Evolutionary conservation across 108 stramenopile genomes (phyloP).

Genomic region (Cyclotella baltica): DNA sequence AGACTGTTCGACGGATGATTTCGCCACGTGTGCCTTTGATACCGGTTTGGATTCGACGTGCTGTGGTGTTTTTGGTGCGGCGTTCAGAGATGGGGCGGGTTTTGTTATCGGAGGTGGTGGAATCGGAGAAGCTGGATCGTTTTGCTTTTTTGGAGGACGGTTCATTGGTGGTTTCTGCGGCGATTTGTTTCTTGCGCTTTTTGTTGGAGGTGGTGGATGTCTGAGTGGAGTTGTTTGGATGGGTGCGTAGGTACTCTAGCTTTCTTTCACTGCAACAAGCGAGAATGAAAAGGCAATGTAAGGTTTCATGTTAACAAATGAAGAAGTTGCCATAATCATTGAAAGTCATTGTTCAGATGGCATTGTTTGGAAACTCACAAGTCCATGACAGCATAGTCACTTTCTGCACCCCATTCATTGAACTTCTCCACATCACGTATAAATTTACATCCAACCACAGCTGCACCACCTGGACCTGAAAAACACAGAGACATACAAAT

Average conservation of each 20-base stretch:
- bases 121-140: too few species aligned
- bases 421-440: slow-evolving; percentile 54
- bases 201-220: slow-evolving; percentile 6
- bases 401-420: slow-evolving; percentile 59
- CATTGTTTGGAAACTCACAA: slow-evolving; percentile 57
- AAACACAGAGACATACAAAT: neutral
- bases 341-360: too few species aligned
- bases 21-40: slow-evolving; percentile 66
- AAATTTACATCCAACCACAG: slow-evolving; percentile 57
- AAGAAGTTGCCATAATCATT: neutral
- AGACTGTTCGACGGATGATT: slow-evolving; percentile 67
- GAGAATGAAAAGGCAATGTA: neutral
- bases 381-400: slow-evolving; percentile 52
- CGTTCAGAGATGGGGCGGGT: slow-evolving; percentile 44
- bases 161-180: neutral
- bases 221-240: neutral
- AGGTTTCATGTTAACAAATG: neutral
- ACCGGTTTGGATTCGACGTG: slow-evolving; percentile 70
- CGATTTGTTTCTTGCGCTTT: neutral
- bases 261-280: slow-evolving; percentile 30
- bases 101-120: too few species aligned
- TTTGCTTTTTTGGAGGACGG: slow-evolving; percentile 4
- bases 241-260: slow-evolving; percentile 21
- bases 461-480: slow-evolving; percentile 26
- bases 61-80: slow-evolving; percentile 21